Conservation (phyloP, 179 eudicot genomes). For the Heliamphora pulchella region DNA sequence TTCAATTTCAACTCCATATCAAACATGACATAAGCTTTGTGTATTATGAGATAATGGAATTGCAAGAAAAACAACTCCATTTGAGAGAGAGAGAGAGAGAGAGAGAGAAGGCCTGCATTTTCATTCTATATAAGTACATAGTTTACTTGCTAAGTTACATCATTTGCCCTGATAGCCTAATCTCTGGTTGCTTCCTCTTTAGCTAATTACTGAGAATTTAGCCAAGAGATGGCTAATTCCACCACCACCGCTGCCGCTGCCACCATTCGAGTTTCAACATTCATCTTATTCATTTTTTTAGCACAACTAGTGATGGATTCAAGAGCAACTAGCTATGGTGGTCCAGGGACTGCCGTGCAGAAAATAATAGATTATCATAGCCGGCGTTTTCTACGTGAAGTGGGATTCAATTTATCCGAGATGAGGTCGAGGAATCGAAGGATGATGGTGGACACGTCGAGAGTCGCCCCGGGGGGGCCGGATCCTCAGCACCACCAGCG, state of each 20-base stretch:
- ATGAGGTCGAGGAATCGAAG: slow-evolving; percentile 18
- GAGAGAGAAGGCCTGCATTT: neutral
- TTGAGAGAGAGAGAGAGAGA: neutral
- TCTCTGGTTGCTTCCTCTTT: slow-evolving; percentile 4
- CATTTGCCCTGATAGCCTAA: neutral
- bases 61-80: slow-evolving; percentile 4
- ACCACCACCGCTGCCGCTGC: neutral
- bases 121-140: neutral
- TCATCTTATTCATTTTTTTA: slow-evolving; percentile 19
- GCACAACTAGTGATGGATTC: slow-evolving; percentile 8
- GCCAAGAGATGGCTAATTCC: slow-evolving; percentile 19
- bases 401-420: slow-evolving; percentile 16
- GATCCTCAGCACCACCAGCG: slow-evolving; percentile 31
- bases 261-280: slow-evolving; percentile 16
- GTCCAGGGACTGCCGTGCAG: neutral
- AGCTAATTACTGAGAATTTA: neutral
- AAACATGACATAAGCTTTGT: too few species aligned
- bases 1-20: too few species aligned
- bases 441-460: slow-evolving; percentile 12
- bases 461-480: slow-evolving; percentile 30
- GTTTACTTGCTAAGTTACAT: neutral
- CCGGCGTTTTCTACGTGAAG: slow-evolving; percentile 21
- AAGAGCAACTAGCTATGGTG: slow-evolving; percentile 17
- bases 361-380: slow-evolving; percentile 17
- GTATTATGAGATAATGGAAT: neutral